Evolutionary conservation across 495 filamentous ascomycete species (phyloP), one percentile per base, ranked within the genome.

Genomic region (Evernia prunastri): DNA sequence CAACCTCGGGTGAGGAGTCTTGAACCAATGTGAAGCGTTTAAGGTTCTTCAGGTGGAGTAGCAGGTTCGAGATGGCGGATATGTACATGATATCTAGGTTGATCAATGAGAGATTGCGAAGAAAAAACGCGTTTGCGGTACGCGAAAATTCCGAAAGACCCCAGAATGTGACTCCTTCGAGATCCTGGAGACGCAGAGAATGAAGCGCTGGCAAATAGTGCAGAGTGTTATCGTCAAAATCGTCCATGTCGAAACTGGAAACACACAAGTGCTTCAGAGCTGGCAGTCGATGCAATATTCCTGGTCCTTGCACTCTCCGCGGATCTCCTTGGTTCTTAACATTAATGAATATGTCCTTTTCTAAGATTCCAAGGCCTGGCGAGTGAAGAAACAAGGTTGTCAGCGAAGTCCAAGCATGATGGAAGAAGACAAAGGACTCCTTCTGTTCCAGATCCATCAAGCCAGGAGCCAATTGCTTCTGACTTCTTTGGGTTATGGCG

Each of bases 301-400:
- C 66, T 29, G 66, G 59, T 47, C 66, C 66, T 36, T 51, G 63
- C 10, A 68, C n/a, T 35, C 57, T 65, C n/a, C 62, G 58, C 1
- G 62, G 63, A 47, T 68, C 66, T 39, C 23, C 37, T 11, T 33
- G 17, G 11, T 51, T 40, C 37, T 59, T 60, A 63, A 85, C 78
- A 25, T 85, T 84, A n/a, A 89, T 77, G 64, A 95, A 85, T 39
- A 86, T 77, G 62, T 86, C 77, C 33, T 86, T 82, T 29, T 86
- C 84, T 33, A 92, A 71, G 0, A 83, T 83, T 17, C 86, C 86
- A 18, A 82, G 82, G 51, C 74, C 77, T 25, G 78, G 68, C 3
- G 86, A 88, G 71, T 92, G 88, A 17, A 96, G 77, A 60, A 90
- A 83, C 42, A 96, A 76, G 0, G 89, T 93, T 31, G 87, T 83